Conservation (phyloP, 73 alveolate genomes). For the Paraurostyla sp. region DNA sequence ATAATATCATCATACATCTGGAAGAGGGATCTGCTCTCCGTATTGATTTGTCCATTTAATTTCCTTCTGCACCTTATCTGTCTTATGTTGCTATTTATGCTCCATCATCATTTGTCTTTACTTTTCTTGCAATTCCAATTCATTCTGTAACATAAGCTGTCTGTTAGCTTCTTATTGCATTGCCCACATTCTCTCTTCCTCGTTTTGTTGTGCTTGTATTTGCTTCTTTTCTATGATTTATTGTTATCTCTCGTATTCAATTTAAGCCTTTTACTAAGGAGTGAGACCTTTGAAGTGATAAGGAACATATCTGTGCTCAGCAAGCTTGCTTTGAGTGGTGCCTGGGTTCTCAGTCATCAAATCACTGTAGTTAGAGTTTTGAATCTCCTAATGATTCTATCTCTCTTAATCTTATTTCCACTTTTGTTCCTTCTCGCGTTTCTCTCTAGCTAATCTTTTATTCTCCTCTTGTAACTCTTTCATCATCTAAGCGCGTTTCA, state of each 20-base stretch:
- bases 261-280: constrained; percentile 67
- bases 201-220: constrained; percentile 64
- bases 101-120: constrained; percentile 24
- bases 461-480: constrained; percentile 82
- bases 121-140: constrained; percentile 42
- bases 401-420: constrained; percentile 63
- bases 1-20: not conserved
- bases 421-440: constrained; percentile 73
- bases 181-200: constrained; percentile 82
- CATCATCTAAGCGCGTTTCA: constrained; percentile 61
- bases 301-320: constrained; percentile 90
- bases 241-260: constrained; percentile 71
- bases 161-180: constrained; percentile 65
- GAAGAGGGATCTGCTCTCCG: constrained; percentile 66
- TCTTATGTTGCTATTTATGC: constrained; percentile 32
- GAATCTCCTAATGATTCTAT: constrained; percentile 57
- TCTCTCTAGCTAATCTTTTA: constrained; percentile 72
- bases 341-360: constrained; percentile 81
- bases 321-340: constrained; percentile 77
- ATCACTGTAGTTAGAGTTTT: constrained; percentile 57
- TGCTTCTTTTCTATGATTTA: constrained; percentile 75
- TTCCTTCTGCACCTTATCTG: constrained; percentile 50
- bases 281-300: constrained; percentile 91
- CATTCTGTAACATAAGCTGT: constrained; percentile 55
- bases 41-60: constrained; percentile 68